These are phyloP conservation scores for Fallopia convolvulus DNA, from an alignment of 148 eudicot species.

Conservation along the genomic window DNA sequence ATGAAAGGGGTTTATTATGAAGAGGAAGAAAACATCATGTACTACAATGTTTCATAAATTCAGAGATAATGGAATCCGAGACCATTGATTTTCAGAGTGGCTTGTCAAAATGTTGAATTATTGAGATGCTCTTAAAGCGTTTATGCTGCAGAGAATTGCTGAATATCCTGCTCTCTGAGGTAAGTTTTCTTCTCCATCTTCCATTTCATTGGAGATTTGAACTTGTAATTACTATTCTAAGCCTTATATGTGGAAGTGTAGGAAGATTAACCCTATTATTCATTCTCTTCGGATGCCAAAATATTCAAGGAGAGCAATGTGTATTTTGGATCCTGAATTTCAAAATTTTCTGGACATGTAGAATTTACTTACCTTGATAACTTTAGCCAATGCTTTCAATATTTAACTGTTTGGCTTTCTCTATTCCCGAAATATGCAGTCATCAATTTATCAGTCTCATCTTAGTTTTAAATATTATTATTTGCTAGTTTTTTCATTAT, in stretches of 20 bases:
- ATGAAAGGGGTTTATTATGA: conserved; percentile 36
- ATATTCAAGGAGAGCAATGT: too few relatives aligned
- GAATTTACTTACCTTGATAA: too few relatives aligned
- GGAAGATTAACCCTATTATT: too few relatives aligned
- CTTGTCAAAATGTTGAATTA: neutral
- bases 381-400: neutral
- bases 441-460: neutral
- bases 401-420: too few relatives aligned
- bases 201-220: neutral
- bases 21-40: conserved; percentile 11
- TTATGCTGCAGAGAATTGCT: neutral
- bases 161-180: neutral
- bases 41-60: neutral
- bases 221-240: too few relatives aligned
- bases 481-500: too few relatives aligned
- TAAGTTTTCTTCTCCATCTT: neutral
- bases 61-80: neutral
- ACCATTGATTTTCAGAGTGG: neutral
- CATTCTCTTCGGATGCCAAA: too few relatives aligned
- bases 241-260: too few relatives aligned
- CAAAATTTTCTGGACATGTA: too few relatives aligned
- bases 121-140: neutral
- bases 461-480: neutral
- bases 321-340: too few relatives aligned
- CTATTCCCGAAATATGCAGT: neutral